phyloP scores from a whole-genome alignment of 2,329 filamentous ascomycete species.

The Nannizzia gypsea region DNA sequence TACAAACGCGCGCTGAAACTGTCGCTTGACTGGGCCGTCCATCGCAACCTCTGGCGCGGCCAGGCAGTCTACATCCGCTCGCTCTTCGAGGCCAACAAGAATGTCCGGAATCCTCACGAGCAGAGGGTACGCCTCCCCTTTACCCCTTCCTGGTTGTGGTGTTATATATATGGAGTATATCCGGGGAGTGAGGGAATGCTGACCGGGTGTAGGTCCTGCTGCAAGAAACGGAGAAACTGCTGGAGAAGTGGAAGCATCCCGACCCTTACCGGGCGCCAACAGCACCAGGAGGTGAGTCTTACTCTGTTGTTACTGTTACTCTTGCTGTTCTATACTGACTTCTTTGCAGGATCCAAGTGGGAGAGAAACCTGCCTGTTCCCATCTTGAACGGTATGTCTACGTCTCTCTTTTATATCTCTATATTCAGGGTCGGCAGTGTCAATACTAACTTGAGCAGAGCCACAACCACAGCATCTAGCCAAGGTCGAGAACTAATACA shows the following conservation, averaged over 20 bases:
- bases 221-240: constrained; percentile 72
- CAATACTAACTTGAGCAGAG: constrained; percentile 12
- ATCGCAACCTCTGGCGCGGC: constrained; percentile 84
- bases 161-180: too few relatives aligned
- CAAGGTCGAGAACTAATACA: background rate
- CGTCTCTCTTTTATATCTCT: background rate
- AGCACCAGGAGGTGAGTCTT: constrained; percentile 72
- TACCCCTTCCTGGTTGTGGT: background rate
- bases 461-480: constrained; percentile 18
- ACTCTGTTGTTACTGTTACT: background rate
- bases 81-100: constrained; percentile 85
- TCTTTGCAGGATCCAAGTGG: constrained; percentile 69
- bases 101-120: constrained; percentile 71
- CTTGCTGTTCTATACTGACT: background rate
- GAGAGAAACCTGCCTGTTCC: constrained; percentile 81
- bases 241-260: constrained; percentile 94
- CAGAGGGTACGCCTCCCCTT: constrained; percentile 53
- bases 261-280: constrained; percentile 85
- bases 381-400: constrained; percentile 61
- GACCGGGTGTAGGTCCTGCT: constrained; percentile 60
- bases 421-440: too few relatives aligned
- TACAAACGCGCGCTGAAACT: constrained; percentile 91
- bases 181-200: too few relatives aligned
- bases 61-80: constrained; percentile 93
- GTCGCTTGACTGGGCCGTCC: constrained; percentile 87